Percentiles rank a stretch among this genome's conserved stretches.
phyloP scores from a whole-genome alignment of 768 basidiomycete genomes.

The Calvatia gigantea region DNA sequence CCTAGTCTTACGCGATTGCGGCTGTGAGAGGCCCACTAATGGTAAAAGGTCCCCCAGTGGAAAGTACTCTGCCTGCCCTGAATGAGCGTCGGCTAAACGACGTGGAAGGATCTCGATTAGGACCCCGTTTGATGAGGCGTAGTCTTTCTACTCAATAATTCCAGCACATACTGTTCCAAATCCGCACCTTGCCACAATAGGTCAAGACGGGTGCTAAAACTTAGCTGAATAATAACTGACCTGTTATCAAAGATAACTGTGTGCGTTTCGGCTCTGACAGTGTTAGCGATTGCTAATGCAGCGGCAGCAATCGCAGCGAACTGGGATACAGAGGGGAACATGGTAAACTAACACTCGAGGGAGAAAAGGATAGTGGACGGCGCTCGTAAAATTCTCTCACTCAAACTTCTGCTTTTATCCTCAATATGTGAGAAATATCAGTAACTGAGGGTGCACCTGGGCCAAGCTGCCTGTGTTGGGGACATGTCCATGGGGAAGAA shows the following conservation, averaged over 20 bases:
- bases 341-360: background rate
- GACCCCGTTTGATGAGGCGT: too few relatives aligned
- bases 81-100: conserved; percentile 25
- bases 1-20: conserved; percentile 22
- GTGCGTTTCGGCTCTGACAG: conserved; percentile 22
- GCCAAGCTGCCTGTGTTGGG: too few relatives aligned
- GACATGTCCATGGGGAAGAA: too few relatives aligned
- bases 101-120: background rate
- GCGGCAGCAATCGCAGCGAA: conserved; percentile 7
- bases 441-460: too few relatives aligned
- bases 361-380: background rate
- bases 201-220: background rate
- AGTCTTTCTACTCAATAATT: too few relatives aligned
- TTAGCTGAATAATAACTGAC: background rate
- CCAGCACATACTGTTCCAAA: conserved; percentile 26
- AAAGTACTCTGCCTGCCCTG: conserved; percentile 26
- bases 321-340: background rate
- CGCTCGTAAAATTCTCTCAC: too few relatives aligned
- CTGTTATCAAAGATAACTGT: conserved; percentile 25
- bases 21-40: conserved; percentile 22
- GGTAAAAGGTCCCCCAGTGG: conserved; percentile 27
- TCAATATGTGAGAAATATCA: too few relatives aligned
- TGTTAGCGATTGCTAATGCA: conserved; percentile 5
- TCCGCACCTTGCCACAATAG: conserved; percentile 27
- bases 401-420: too few relatives aligned